phyloP scores from a whole-genome alignment of 1,139 yeast genomes.

The Meyerozyma elateridarum region DNA sequence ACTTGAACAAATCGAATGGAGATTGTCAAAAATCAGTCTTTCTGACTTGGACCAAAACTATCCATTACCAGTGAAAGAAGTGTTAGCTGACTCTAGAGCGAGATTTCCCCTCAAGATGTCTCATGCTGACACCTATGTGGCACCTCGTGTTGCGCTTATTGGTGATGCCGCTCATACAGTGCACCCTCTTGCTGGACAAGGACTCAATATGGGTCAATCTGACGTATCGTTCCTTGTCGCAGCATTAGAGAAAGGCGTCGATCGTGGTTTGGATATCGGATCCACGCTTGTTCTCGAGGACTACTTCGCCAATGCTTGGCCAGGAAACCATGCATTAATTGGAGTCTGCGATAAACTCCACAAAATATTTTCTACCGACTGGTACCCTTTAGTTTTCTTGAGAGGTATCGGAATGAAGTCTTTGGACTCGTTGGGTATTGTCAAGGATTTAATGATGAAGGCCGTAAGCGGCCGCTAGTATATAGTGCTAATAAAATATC shows the following conservation, averaged over 20 bases:
- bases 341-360: slow-evolving; percentile 93
- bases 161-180: slow-evolving; percentile 99
- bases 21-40: slow-evolving; percentile 46
- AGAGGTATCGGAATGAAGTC: slow-evolving; percentile 74
- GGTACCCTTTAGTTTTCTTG: slow-evolving; percentile 65
- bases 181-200: slow-evolving; percentile 98
- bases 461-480: slow-evolving; percentile 26
- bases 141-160: slow-evolving; percentile 79
- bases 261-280: slow-evolving; percentile 87
- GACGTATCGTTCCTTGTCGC: slow-evolving; percentile 72
- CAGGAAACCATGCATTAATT: slow-evolving; percentile 69
- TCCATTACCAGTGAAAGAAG: slow-evolving; percentile 62
- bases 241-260: slow-evolving; percentile 66
- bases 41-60: slow-evolving; percentile 50
- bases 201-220: slow-evolving; percentile 96
- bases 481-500: too few species aligned
- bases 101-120: slow-evolving; percentile 83
- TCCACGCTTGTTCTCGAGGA: slow-evolving; percentile 78
- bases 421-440: slow-evolving; percentile 56
- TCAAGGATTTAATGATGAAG: slow-evolving; percentile 50
- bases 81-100: slow-evolving; percentile 68
- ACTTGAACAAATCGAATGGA: slow-evolving; percentile 67
- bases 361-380: slow-evolving; percentile 76
- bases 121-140: slow-evolving; percentile 86
- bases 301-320: slow-evolving; percentile 77